Percentiles rank a stretch among this genome's conserved stretches.
Evolutionary conservation across 2,329 filamentous ascomycete genomes (phyloP).

Genomic region (Epicoccum sorghinum): DNA sequence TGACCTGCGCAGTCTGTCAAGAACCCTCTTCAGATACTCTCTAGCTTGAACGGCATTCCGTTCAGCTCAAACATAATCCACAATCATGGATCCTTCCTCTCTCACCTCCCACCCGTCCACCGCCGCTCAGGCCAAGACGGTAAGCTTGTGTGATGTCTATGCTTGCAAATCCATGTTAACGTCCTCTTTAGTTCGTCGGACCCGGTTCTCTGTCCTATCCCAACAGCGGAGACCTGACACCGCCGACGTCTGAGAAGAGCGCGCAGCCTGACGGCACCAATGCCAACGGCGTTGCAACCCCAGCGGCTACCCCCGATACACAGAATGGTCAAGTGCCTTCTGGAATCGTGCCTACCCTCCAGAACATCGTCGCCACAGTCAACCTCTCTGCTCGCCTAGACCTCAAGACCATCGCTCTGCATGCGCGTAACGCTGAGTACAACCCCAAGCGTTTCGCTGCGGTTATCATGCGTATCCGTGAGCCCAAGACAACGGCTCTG

Average conservation of each 20-base stretch:
- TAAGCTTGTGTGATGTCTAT: slow-evolving; percentile 38
- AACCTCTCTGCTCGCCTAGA: slow-evolving; percentile 99
- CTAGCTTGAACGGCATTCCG: slow-evolving; percentile 38
- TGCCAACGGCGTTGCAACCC: slow-evolving; percentile 78
- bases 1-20: slow-evolving; percentile 46
- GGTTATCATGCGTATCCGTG: slow-evolving; percentile 99
- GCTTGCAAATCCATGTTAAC: slow-evolving; percentile 29
- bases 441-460: slow-evolving; percentile 99
- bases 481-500: slow-evolving; percentile 96
- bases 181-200: slow-evolving; percentile 67
- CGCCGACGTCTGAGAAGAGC: slow-evolving; percentile 75
- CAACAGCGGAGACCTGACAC: slow-evolving; percentile 79
- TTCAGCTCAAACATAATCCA: slow-evolving; percentile 35
- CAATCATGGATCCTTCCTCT: slow-evolving; percentile 73
- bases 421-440: slow-evolving; percentile 98
- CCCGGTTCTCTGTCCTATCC: slow-evolving; percentile 92
- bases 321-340: slow-evolving; percentile 68
- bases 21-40: slow-evolving; percentile 33
- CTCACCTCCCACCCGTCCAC: slow-evolving; percentile 91
- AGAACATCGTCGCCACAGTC: slow-evolving; percentile 97
- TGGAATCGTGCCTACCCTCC: slow-evolving; percentile 65
- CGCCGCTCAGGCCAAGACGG: slow-evolving; percentile 88
- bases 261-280: slow-evolving; percentile 58
- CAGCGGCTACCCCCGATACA: slow-evolving; percentile 83
- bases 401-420: slow-evolving; percentile 97